These are phyloP conservation scores for Hymenoscyphus repandus DNA, from an alignment of 2,329 filamentous ascomycete genomes.

Conservation along the genomic window DNA sequence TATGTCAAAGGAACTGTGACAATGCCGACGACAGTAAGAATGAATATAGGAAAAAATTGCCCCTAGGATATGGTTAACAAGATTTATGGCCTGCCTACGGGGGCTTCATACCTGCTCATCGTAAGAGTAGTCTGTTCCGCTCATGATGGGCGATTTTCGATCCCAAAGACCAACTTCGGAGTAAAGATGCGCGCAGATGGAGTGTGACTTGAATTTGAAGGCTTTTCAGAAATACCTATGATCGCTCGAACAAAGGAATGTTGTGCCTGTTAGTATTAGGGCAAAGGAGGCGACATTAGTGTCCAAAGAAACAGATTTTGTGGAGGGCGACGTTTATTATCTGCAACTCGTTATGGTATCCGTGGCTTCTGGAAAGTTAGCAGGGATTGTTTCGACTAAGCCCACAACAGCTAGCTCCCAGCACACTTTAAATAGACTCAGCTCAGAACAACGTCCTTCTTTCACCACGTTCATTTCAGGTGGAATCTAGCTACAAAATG, in stretches of 20 bases:
- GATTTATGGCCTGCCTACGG: not conserved
- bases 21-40: slow-evolving; percentile 82
- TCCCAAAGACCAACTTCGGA: slow-evolving; percentile 19
- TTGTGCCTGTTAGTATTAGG: not conserved
- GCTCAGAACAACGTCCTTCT: not conserved
- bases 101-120: slow-evolving; percentile 68
- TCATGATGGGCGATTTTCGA: slow-evolving; percentile 28
- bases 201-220: not conserved
- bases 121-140: slow-evolving; percentile 81
- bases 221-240: not conserved
- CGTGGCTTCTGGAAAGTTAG: slow-evolving; percentile 4
- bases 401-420: not conserved
- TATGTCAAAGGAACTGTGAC: slow-evolving; percentile 89
- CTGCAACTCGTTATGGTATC: not conserved
- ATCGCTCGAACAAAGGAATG: not conserved
- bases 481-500: too few species aligned
- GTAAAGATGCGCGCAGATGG: slow-evolving; percentile 21
- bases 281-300: not conserved
- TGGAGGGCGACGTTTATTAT: not conserved
- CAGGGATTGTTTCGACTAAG: not conserved
- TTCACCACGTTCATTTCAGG: too few species aligned
- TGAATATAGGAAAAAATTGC: slow-evolving; percentile 99
- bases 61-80: slow-evolving; percentile 47
- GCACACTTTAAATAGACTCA: not conserved
- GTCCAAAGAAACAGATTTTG: not conserved